Conservation (phyloP, 768 basidiomycete species). For the Lactarius indigo region DNA sequence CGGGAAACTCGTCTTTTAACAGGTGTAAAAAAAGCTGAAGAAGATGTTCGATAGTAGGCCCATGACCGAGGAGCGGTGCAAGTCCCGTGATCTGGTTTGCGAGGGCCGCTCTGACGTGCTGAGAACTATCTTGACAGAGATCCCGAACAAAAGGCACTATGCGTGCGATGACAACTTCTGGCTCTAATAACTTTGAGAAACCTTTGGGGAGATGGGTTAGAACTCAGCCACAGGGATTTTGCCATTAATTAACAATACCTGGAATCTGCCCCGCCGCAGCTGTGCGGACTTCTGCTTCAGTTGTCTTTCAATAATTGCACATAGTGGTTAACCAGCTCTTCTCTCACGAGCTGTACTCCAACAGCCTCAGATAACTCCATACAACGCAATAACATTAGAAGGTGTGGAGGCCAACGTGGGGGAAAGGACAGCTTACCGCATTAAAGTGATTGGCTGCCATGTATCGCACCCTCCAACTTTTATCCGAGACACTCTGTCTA, state of each 20-base stretch:
- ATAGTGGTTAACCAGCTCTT: slow-evolving; percentile 90
- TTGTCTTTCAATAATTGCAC: slow-evolving; percentile 95
- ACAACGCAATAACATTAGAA: slow-evolving; percentile 8
- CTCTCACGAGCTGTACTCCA: slow-evolving; percentile 84
- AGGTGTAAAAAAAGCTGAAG: slow-evolving; percentile 94
- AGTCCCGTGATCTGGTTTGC: slow-evolving; percentile 96
- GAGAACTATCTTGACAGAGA: slow-evolving; percentile 87
- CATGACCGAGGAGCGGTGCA: slow-evolving; percentile 89
- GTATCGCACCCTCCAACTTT: slow-evolving; percentile 98
- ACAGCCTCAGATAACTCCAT: slow-evolving; percentile 84
- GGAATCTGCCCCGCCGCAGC: slow-evolving; percentile 96
- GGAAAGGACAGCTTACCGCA: slow-evolving; percentile 50
- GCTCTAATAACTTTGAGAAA: slow-evolving; percentile 90
- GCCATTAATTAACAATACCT: slow-evolving; percentile 45
- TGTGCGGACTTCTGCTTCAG: slow-evolving; percentile 96
- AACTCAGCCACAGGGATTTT: slow-evolving; percentile 17
- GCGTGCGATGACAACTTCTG: slow-evolving; percentile 88
- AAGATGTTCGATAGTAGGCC: slow-evolving; percentile 94
- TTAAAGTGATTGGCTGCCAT: slow-evolving; percentile 99
- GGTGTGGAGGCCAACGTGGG: background rate
- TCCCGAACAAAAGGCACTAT: slow-evolving; percentile 95
- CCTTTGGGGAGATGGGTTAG: slow-evolving; percentile 46
- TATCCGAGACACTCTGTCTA: slow-evolving; percentile 84
- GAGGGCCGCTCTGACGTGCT: slow-evolving; percentile 95
- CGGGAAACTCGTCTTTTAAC: slow-evolving; percentile 97